Conservation (phyloP, 345 rosid genomes). For the Raphanus raphanistrum region DNA sequence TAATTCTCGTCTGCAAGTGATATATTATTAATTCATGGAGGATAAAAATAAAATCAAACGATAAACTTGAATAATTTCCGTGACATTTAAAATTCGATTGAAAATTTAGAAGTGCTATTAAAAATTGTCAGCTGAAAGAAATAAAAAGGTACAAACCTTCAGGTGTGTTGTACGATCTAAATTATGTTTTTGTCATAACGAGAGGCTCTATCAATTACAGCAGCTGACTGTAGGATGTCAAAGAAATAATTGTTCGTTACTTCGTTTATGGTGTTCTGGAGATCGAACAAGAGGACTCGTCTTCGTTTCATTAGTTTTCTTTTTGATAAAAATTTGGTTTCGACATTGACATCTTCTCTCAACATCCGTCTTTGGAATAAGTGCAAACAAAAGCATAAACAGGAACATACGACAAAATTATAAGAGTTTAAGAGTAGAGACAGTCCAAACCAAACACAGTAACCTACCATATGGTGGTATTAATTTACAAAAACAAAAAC, state of each 20-base stretch:
- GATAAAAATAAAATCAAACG: not conserved
- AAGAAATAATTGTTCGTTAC: not conserved
- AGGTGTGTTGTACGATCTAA: not conserved
- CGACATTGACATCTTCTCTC: not conserved
- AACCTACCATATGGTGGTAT: conserved; percentile 17
- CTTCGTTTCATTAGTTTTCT: not conserved
- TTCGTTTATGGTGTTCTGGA: not conserved
- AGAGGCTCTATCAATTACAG: not conserved
- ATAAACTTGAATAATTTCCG: not conserved
- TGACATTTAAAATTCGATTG: not conserved
- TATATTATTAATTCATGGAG: not conserved
- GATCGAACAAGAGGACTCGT: not conserved
- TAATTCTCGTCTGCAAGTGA: not conserved
- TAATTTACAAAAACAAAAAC: conserved; percentile 10
- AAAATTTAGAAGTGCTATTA: not conserved
- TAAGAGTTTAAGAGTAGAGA: not conserved
- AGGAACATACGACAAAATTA: not conserved
- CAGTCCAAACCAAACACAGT: conserved; percentile 9
- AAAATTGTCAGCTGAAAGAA: not conserved
- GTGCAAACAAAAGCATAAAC: not conserved
- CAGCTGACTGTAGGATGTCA: not conserved
- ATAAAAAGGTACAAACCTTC: not conserved
- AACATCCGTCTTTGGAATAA: not conserved
- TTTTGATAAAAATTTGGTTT: not conserved
- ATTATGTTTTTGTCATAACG: not conserved